These are phyloP conservation scores for Fomes fomentarius DNA, from an alignment of 1,284 basidiomycete species.

Conservation along the genomic window DNA sequence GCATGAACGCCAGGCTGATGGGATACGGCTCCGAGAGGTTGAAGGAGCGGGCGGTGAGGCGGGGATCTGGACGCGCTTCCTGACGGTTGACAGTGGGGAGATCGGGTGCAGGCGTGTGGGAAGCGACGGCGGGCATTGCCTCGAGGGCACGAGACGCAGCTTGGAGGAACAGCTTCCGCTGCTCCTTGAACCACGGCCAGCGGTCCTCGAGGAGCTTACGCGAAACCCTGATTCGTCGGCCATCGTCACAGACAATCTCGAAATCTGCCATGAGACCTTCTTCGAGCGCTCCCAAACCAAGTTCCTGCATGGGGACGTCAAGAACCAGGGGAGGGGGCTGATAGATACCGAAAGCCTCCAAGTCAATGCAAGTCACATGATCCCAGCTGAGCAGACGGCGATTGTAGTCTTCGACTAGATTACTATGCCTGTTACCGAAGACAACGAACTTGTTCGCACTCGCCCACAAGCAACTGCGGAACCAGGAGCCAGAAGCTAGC, in stretches of 20 bases:
- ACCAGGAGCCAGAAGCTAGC: slow-evolving; percentile 85
- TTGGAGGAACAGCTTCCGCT: slow-evolving; percentile 60
- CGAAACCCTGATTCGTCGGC: slow-evolving; percentile 81
- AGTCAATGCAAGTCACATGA: slow-evolving; percentile 87
- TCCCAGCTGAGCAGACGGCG: slow-evolving; percentile 89
- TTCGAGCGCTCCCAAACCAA: slow-evolving; percentile 80
- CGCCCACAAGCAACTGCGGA: slow-evolving; percentile 83
- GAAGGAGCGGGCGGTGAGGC: slow-evolving; percentile 79
- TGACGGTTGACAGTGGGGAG: slow-evolving; percentile 51
- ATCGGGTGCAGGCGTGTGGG: slow-evolving; percentile 62
- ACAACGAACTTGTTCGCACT: slow-evolving; percentile 83
- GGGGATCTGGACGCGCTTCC: slow-evolving; percentile 65
- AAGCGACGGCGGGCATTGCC: slow-evolving; percentile 57
- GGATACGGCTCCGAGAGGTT: slow-evolving; percentile 88
- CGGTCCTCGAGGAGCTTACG: slow-evolving; percentile 81
- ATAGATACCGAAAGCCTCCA: slow-evolving; percentile 94
- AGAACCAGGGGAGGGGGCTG: slow-evolving; percentile 77
- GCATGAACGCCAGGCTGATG: slow-evolving; percentile 85
- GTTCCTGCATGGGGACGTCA: slow-evolving; percentile 72
- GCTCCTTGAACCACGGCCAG: slow-evolving; percentile 93
- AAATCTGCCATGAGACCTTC: slow-evolving; percentile 83
- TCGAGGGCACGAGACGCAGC: slow-evolving; percentile 58
- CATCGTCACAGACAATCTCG: slow-evolving; percentile 90
- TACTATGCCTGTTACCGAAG: slow-evolving; percentile 86
- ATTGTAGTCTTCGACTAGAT: slow-evolving; percentile 91